Base-by-base conservation (phyloP, 257 asterid species). In the Paraleonurus japonicus region DNA sequence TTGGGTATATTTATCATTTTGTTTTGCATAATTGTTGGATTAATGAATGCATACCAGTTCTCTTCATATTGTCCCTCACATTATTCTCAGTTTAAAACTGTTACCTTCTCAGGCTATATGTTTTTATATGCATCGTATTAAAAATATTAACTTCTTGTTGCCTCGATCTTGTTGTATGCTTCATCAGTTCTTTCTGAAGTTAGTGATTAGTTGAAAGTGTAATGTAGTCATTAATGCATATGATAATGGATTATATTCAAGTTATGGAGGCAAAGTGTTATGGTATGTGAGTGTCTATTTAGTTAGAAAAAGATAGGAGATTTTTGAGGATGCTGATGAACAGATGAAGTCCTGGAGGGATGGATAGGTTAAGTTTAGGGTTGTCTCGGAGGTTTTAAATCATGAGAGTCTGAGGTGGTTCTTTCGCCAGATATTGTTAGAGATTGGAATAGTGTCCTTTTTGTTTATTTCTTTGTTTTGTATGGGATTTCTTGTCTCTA, bases 211-310 rank as follows among this genome's bases (percentile, higher is more conserved):
- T 32, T 50, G 55, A 47, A 61, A 57, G 33, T 62, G 26, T 55
- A 69, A 54, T 59, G 12, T 73, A 55, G 33, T 45, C 51, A 47
- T 47, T 5, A 3, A n/a, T 47, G 62, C 74, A 61, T 33, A 45
- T 71, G 67, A 48, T 71, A 43, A 26, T 35, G 53, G 39, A 43
- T 60, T 71, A 16, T 32, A 33, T 63, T 57, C 23, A 45, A 50
- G 51, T 32, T 48, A 61, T 23, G 35, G 47, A 41, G 48, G 16
- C 48, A 41, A 41, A 41, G 53, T 45, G 20, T 45, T 4, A 45
- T 51, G 59, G 59, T 51, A 19, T 51, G 59, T 51, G 59, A 1
- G 26, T 17, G 26, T 51, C 59, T 17, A 51, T 51, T 17, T 51
- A 8, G 24, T 51, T 51, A 17, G 59, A 51, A 51, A 2, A 27